Base-by-base conservation (phyloP, 2,329 filamentous ascomycete genomes). In the Raffaelea albimanens region DNA sequence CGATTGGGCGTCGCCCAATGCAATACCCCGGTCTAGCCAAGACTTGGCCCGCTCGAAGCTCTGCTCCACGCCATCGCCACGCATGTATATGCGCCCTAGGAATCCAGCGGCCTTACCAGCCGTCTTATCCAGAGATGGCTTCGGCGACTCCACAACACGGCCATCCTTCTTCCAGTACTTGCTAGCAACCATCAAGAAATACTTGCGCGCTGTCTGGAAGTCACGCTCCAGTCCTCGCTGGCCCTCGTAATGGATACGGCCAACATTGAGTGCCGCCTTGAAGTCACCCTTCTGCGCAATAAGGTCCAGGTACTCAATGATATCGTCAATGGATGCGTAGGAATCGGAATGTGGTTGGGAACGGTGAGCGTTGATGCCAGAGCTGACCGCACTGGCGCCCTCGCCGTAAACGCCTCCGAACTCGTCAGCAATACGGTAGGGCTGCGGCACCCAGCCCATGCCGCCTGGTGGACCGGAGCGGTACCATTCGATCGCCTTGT, bases 391-490 rank as follows among this genome's bases (percentile, higher is more conserved):
- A 61, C 91, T 97, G 13, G 93, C 93, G 3, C 93, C 94, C 65
- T 95, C 88, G 42, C 93, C 94, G 61, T 96, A 98, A 7, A 95
- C 85, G 40, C 93, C 93, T 8, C 93, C 94, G 25, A 83, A 72
- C 43, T 96, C 88, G 59, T 98, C 94, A 3, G 89, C 87, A 57
- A 96, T 85, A 48, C 87, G 80, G 67, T 87, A 94, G 7, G 84
- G 80, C 59, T 96, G 85, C 25, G 79, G 76, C 2, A 83, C 73
- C 72, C 94, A 83, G 29, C 77, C 73, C 66, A 85, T 82, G 4
- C 93, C 93, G 11, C 91, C 91, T 0, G 93, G 91, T 1, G 93
- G 91, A 0, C 93, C 94, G 4, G 88, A 88, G 41, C 87, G 80
- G 63, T 88, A 87, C 77, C 88, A 96, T 9, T 73, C 70, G 50